Conservation (phyloP, 2,329 filamentous ascomycete species). For the Leptographium lundbergii region DNA sequence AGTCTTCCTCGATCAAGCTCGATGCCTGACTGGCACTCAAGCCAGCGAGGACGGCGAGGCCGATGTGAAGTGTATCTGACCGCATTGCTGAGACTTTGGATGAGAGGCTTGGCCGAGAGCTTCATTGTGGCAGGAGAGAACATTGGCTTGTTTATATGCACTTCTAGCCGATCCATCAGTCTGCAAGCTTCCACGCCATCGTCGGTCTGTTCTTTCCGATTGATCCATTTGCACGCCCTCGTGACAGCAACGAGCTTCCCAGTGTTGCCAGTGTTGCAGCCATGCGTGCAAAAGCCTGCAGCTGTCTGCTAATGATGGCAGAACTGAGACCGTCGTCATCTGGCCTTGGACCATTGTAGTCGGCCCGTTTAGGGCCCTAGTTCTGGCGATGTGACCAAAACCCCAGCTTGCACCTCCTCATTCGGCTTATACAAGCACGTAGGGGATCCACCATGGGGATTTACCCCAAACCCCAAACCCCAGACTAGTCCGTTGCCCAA, state of each 20-base stretch:
- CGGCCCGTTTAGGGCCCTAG: background rate
- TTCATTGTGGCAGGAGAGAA: background rate
- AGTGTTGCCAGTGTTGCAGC: background rate
- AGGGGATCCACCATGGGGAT: background rate
- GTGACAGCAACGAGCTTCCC: background rate
- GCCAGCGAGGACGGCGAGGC: constrained; percentile 20
- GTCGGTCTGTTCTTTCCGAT: background rate
- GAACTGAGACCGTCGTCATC: background rate
- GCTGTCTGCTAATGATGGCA: background rate
- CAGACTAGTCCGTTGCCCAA: background rate
- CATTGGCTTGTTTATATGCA: background rate
- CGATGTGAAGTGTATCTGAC: constrained; percentile 2
- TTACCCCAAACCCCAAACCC: background rate
- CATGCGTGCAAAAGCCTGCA: background rate
- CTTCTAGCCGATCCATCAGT: background rate
- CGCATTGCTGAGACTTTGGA: background rate
- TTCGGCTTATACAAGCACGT: background rate
- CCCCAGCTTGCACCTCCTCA: background rate
- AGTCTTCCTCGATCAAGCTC: constrained; percentile 23
- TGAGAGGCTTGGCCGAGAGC: background rate
- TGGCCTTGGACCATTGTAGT: background rate
- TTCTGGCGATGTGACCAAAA: background rate
- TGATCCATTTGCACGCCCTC: background rate
- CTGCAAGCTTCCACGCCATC: too few relatives aligned
- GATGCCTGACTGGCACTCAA: constrained; percentile 9